Evolutionary conservation across 2,329 filamentous ascomycete species (phyloP).

Genomic region (Tolypocladium endophyticum): DNA sequence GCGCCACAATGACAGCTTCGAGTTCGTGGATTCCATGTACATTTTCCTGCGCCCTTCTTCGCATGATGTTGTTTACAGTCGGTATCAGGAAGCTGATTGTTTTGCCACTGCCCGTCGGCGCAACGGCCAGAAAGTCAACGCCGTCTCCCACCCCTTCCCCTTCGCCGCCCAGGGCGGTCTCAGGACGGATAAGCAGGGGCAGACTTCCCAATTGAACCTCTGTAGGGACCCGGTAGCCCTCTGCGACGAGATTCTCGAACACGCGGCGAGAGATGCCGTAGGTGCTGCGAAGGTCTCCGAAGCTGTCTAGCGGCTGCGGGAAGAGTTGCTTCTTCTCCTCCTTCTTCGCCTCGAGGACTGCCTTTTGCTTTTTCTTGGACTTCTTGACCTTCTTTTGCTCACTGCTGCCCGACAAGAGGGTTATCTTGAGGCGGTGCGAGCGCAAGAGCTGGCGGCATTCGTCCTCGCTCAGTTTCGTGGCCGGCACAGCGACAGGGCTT

Average conservation of each 20-base stretch:
- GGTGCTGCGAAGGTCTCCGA: conserved; percentile 57
- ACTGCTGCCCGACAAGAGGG: conserved; percentile 51
- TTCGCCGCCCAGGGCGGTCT: conserved; percentile 31
- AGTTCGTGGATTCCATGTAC: conserved; percentile 34
- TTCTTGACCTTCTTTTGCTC: conserved; percentile 37
- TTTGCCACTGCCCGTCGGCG: conserved; percentile 93
- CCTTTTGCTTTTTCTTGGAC: conserved; percentile 42
- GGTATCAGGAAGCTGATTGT: conserved; percentile 89
- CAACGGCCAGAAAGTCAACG: conserved; percentile 76
- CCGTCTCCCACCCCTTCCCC: conserved; percentile 22
- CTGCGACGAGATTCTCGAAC: conserved; percentile 67
- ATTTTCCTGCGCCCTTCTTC: conserved; percentile 38
- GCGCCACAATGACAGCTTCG: conserved; percentile 62
- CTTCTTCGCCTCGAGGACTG: conserved; percentile 33
- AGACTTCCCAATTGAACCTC: conserved; percentile 86
- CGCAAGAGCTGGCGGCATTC: conserved; percentile 65
- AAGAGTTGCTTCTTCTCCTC: conserved; percentile 54
- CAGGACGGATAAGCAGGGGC: conserved; percentile 60
- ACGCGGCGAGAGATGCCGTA: conserved; percentile 69
- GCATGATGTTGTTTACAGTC: conserved; percentile 65
- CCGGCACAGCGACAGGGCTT: conserved; percentile 14
- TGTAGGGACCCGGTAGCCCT: conserved; percentile 80
- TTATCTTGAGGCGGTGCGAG: conserved; percentile 76
- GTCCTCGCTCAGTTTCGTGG: conserved; percentile 46
- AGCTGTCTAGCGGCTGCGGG: conserved; percentile 70